Conservation (phyloP, 768 basidiomycete species). For the Sutorius australiensis region DNA sequence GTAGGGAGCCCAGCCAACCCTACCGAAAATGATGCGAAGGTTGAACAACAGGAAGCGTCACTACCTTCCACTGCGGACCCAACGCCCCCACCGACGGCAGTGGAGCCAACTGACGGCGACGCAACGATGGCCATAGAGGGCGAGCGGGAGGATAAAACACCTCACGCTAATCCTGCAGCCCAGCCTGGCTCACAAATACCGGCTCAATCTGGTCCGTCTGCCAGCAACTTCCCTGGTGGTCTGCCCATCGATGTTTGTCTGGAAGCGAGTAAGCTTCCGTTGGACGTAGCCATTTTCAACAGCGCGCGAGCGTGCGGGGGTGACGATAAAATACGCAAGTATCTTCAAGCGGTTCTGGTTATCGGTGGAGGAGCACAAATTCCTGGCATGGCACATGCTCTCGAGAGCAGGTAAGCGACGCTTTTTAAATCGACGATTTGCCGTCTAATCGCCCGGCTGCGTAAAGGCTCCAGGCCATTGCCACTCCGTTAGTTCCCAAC, state of each 20-base stretch:
- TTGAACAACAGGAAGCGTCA: conserved; percentile 35
- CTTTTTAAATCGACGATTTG: background rate
- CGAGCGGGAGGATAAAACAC: conserved; percentile 39
- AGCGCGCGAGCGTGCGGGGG: conserved; percentile 83
- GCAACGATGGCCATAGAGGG: conserved; percentile 45
- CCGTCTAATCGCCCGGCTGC: conserved; percentile 5
- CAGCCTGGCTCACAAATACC: conserved; percentile 16
- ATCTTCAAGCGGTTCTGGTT: conserved; percentile 82
- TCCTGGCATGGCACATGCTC: conserved; percentile 78
- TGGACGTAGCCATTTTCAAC: conserved; percentile 92
- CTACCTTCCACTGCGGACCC: conserved; percentile 32
- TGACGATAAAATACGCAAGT: conserved; percentile 87
- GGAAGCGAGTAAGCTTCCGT: conserved; percentile 85
- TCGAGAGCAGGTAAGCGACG: conserved; percentile 71
- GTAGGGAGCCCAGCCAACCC: conserved; percentile 23
- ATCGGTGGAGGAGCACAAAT: conserved; percentile 81
- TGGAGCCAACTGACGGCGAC: conserved; percentile 25
- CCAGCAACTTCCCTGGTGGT: conserved; percentile 37
- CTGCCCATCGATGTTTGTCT: conserved; percentile 72
- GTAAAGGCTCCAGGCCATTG: conserved; percentile 68
- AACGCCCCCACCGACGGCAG: conserved; percentile 26
- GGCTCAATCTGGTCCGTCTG: conserved; percentile 21
- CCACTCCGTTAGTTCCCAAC: conserved; percentile 73
- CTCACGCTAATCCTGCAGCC: conserved; percentile 24
- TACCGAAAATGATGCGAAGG: conserved; percentile 25